Evolutionary conservation across 352 stramenopile species (phyloP).

Genomic region (Pythium vanterpoolii): DNA sequence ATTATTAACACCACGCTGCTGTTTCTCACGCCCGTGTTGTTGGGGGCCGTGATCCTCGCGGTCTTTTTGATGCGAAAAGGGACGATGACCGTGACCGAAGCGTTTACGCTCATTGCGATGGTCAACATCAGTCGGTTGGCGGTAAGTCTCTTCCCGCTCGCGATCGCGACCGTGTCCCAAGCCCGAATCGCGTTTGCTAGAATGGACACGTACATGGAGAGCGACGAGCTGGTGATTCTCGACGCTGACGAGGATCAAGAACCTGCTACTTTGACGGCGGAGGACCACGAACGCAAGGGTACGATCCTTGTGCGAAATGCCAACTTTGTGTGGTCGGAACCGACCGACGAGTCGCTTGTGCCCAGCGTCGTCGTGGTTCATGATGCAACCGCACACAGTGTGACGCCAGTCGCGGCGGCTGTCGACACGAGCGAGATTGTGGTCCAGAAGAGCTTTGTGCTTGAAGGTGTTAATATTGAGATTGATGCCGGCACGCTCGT

Average conservation of each 20-base stretch:
- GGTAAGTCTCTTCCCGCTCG: constrained; percentile 28
- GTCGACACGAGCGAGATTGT: constrained; percentile 2
- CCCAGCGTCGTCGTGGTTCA: constrained; percentile 28
- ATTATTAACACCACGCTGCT: constrained; percentile 58
- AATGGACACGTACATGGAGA: constrained; percentile 28
- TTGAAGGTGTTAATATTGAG: constrained; percentile 47
- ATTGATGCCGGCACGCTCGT: constrained; percentile 51
- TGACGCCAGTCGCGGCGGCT: constrained; percentile 2
- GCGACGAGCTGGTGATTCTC: constrained; percentile 19
- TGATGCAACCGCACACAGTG: not conserved
- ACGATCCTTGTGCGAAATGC: constrained; percentile 23
- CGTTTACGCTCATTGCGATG: constrained; percentile 52
- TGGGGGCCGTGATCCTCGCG: constrained; percentile 37
- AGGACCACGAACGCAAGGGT: not conserved
- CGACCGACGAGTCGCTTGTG: not conserved
- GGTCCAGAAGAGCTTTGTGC: constrained; percentile 25
- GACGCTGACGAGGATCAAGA: no score
- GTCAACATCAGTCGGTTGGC: constrained; percentile 57
- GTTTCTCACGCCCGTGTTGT: constrained; percentile 45
- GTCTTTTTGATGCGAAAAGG: constrained; percentile 40
- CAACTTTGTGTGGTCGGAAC: constrained; percentile 24
- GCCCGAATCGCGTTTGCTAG: constrained; percentile 22
- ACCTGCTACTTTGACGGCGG: no score
- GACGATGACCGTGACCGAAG: constrained; percentile 41
- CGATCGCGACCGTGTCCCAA: constrained; percentile 26